Evolutionary conservation across 1,284 basidiomycete species (phyloP).

Genomic region (Limonomyces culmigenus): DNA sequence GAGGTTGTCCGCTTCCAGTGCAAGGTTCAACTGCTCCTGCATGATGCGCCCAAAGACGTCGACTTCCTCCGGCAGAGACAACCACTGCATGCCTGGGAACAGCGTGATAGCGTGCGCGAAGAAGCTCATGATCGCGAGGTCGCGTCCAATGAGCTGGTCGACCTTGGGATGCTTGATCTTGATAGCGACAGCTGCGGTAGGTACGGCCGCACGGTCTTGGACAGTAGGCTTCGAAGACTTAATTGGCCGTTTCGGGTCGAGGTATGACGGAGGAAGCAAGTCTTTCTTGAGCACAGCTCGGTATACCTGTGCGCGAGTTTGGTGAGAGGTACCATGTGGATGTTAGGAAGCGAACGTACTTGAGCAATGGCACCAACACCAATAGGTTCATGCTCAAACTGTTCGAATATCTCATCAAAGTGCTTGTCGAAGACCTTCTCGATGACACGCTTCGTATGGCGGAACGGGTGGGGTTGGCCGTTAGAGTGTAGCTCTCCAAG

Average conservation of each 20-base stretch:
- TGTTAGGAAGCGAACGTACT: constrained; percentile 23
- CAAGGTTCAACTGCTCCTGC: constrained; percentile 85
- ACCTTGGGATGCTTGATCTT: constrained; percentile 90
- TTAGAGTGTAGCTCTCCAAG: constrained; percentile 84
- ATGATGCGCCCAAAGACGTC: constrained; percentile 95
- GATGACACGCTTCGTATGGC: constrained; percentile 72
- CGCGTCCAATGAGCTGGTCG: constrained; percentile 66
- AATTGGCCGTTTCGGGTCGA: constrained; percentile 42
- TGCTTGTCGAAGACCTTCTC: constrained; percentile 70
- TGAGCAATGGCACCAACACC: constrained; percentile 98
- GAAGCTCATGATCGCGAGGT: constrained; percentile 89
- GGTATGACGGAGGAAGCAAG: constrained; percentile 69
- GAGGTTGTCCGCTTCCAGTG: constrained; percentile 84
- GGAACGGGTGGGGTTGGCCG: constrained; percentile 70
- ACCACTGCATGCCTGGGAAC: constrained; percentile 91
- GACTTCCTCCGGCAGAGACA: constrained; percentile 93
- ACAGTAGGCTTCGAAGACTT: constrained; percentile 34
- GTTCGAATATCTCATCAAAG: constrained; percentile 85
- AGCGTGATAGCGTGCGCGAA: constrained; percentile 72
- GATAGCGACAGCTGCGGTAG: constrained; percentile 81
- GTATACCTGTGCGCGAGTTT: constrained; percentile 43
- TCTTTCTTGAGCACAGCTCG: constrained; percentile 72
- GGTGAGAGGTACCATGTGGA: constrained; percentile 1
- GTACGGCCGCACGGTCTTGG: constrained; percentile 22
- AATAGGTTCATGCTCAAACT: constrained; percentile 78